phyloP scores from a whole-genome alignment of 805 yeast genomes.

The Jamesozyma rosinii region DNA sequence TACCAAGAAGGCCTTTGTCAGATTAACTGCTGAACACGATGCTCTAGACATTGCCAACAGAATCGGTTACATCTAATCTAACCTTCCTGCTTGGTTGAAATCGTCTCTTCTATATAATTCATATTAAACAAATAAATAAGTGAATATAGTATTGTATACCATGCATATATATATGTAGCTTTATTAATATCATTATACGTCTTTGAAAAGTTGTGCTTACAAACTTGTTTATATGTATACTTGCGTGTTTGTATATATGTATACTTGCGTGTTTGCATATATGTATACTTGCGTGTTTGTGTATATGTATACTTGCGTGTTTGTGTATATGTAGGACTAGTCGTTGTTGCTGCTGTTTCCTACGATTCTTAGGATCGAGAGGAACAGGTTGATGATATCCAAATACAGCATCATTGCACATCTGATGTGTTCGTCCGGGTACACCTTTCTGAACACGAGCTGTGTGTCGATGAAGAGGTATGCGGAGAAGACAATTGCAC shows the following conservation, averaged over 20 bases:
- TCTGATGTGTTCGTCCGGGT: slow-evolving; percentile 77
- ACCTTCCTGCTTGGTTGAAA: not conserved
- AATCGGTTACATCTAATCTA: slow-evolving; percentile 89
- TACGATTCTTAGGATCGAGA: slow-evolving; percentile 63
- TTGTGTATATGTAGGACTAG: no score
- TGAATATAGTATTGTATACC: no score
- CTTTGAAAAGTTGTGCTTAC: not conserved
- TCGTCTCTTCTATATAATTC: not conserved
- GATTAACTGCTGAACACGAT: slow-evolving; percentile 98
- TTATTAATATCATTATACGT: not conserved
- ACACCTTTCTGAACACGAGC: slow-evolving; percentile 58
- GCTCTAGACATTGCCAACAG: slow-evolving; percentile 99
- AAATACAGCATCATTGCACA: slow-evolving; percentile 72
- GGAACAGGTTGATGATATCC: slow-evolving; percentile 74
- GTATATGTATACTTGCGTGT: no score
- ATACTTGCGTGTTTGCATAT: no score
- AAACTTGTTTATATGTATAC: not conserved
- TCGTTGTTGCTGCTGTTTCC: slow-evolving; percentile 24
- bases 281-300: no score
- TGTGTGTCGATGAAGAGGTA: slow-evolving; percentile 79
- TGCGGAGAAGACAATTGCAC: slow-evolving; percentile 63
- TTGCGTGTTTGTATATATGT: not conserved
- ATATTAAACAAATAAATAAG: not conserved
- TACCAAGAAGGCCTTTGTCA: slow-evolving; percentile 98
- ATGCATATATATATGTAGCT: not conserved